Percentiles rank a stretch among this genome's conserved stretches.
Evolutionary conservation across 306 rosid species (phyloP).

Genomic region (Prunus armeniaca): DNA sequence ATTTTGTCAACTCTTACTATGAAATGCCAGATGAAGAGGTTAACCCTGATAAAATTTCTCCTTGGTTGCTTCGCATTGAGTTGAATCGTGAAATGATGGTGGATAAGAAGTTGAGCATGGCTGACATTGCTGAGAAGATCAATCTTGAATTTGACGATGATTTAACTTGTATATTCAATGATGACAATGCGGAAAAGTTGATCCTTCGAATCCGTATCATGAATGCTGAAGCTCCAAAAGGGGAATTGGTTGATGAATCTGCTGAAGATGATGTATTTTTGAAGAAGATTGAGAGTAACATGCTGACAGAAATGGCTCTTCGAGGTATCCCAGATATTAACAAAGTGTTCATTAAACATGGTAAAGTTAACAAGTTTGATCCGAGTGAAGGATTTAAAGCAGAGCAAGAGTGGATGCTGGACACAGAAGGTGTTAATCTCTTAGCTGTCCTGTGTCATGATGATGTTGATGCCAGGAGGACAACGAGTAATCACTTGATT

Average conservation of each 20-base stretch:
- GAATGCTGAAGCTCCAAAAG: conserved; percentile 96
- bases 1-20: conserved; percentile 84
- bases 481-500: conserved; percentile 95
- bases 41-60: conserved; percentile 90
- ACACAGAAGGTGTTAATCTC: conserved; percentile 97
- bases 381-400: conserved; percentile 81
- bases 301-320: conserved; percentile 97
- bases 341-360: conserved; percentile 86
- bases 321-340: conserved; percentile 93
- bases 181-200: conserved; percentile 93
- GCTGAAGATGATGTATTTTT: conserved; percentile 97
- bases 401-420: conserved; percentile 96
- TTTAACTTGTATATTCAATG: conserved; percentile 92
- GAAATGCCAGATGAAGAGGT: conserved; percentile 99
- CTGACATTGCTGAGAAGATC: conserved; percentile 97
- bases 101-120: conserved; percentile 98
- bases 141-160: conserved; percentile 90
- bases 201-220: conserved; percentile 95
- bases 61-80: conserved; percentile 97
- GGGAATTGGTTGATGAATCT: conserved; percentile 84
- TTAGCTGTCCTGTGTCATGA: conserved; percentile 93
- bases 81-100: conserved; percentile 99
- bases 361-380: conserved; percentile 80
- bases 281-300: conserved; percentile 94
- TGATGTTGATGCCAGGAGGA: conserved; percentile 84